phyloP scores from a whole-genome alignment of 441 rosid genomes.

The Flueggea neowawraea region DNA sequence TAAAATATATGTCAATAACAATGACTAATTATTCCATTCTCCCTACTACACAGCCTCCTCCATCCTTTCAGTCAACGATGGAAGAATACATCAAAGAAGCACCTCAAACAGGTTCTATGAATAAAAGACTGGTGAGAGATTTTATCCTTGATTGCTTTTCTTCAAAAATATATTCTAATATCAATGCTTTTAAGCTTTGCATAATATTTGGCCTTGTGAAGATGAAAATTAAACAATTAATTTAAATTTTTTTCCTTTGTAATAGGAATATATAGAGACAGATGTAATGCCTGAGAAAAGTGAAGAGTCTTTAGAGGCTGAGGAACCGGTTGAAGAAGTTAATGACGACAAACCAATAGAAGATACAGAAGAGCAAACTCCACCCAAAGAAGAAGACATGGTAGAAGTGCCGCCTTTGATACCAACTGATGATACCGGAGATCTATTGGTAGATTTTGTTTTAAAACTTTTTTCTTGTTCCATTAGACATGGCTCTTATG shows the following conservation, averaged over 20 bases:
- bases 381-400: slow-evolving; percentile 15
- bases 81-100: slow-evolving; percentile 92
- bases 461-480: background rate
- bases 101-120: slow-evolving; percentile 60
- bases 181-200: too few relatives aligned
- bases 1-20: slow-evolving; percentile 1
- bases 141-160: background rate
- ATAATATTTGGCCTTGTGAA: too few relatives aligned
- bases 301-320: slow-evolving; percentile 31
- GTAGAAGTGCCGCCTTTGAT: slow-evolving; percentile 46
- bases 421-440: slow-evolving; percentile 45
- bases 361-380: slow-evolving; percentile 23
- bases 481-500: slow-evolving; percentile 1
- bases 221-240: too few relatives aligned
- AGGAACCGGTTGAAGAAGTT: slow-evolving; percentile 25
- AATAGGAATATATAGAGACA: slow-evolving; percentile 47
- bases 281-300: slow-evolving; percentile 21
- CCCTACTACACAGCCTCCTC: slow-evolving; percentile 61
- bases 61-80: slow-evolving; percentile 89
- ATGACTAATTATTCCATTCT: slow-evolving; percentile 3
- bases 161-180: too few relatives aligned
- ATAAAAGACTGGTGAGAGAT: slow-evolving; percentile 52
- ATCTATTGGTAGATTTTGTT: slow-evolving; percentile 48
- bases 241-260: background rate
- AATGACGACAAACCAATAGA: slow-evolving; percentile 26